Conservation (phyloP, 768 basidiomycete species). For the Termitomyces sp. region DNA sequence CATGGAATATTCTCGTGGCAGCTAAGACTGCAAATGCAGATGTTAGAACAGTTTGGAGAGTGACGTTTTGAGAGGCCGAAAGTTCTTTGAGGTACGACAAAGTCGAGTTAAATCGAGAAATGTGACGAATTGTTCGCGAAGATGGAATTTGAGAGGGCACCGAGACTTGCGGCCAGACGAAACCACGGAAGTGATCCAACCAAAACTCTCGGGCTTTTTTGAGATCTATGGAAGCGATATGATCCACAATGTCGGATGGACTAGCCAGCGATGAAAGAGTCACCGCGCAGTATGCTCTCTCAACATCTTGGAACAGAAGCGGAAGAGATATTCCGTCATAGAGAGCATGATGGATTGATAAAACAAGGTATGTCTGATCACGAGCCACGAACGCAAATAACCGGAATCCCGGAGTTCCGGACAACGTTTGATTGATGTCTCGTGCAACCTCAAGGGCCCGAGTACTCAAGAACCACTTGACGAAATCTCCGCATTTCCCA, state of each 20-base stretch:
- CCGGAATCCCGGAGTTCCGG: conserved; percentile 20
- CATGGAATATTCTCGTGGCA: conserved; percentile 19
- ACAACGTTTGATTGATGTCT: conserved; percentile 23
- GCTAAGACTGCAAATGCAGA: conserved; percentile 22
- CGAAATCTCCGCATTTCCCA: conserved; percentile 7
- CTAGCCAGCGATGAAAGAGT: conserved; percentile 3
- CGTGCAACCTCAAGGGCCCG: conserved; percentile 15
- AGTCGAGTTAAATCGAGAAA: conserved; percentile 16
- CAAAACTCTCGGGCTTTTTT: conserved; percentile 22
- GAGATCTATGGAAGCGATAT: conserved; percentile 19
- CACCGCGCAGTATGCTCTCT: conserved; percentile 17
- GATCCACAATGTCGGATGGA: conserved; percentile 17
- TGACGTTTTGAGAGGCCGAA: conserved; percentile 23
- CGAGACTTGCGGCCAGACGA: conserved; percentile 17
- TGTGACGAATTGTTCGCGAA: conserved; percentile 5
- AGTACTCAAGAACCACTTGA: conserved; percentile 15
- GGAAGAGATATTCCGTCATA: conserved; percentile 30
- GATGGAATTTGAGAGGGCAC: conserved; percentile 1
- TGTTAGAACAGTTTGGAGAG: conserved; percentile 27
- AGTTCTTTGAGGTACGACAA: conserved; percentile 19
- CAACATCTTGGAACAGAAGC: conserved; percentile 21
- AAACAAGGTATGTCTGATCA: conserved; percentile 13
- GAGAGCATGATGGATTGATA: conserved; percentile 30
- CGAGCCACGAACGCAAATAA: conserved; percentile 14
- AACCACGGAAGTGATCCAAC: conserved; percentile 20